A percentile compares a stretch with the other conserved stretches of the same genome.
phyloP scores from a whole-genome alignment of 768 basidiomycete genomes.

The Amanita subjunquillea region DNA sequence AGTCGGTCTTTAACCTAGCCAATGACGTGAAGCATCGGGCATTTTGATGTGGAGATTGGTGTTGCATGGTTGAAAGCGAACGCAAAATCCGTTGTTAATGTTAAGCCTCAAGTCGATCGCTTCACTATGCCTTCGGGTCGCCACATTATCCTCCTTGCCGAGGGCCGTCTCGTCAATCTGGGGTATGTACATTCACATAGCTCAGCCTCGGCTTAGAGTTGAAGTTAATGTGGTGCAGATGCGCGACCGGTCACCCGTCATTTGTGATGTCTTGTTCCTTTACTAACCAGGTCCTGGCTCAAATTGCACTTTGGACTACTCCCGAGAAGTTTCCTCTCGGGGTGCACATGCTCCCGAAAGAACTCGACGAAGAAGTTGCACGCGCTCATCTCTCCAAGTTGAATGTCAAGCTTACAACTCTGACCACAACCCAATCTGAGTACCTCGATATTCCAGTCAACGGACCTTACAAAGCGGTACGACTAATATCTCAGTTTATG shows the following conservation, averaged over 20 bases:
- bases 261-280: slow-evolving; percentile 99
- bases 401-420: slow-evolving; percentile 86
- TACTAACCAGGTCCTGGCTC: slow-evolving; percentile 95
- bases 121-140: slow-evolving; percentile 88
- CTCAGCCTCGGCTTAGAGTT: background rate
- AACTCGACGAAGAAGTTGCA: slow-evolving; percentile 98
- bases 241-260: slow-evolving; percentile 97
- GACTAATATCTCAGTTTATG: slow-evolving; percentile 9
- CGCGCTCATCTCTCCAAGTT: slow-evolving; percentile 88
- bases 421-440: slow-evolving; percentile 62
- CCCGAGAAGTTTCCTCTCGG: slow-evolving; percentile 90
- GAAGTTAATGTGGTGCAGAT: slow-evolving; percentile 30
- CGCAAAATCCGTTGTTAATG: slow-evolving; percentile 71
- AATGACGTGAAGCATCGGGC: slow-evolving; percentile 50
- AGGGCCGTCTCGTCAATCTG: slow-evolving; percentile 98
- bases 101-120: slow-evolving; percentile 99
- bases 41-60: slow-evolving; percentile 88
- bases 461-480: slow-evolving; percentile 55
- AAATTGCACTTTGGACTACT: slow-evolving; percentile 96
- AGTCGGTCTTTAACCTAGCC: background rate
- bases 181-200: slow-evolving; percentile 42
- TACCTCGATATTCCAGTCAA: slow-evolving; percentile 87
- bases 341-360: slow-evolving; percentile 97
- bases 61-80: slow-evolving; percentile 97
- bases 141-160: slow-evolving; percentile 94